Base-by-base conservation (phyloP, 2,329 filamentous ascomycete species). In the Cercospora beticola region DNA sequence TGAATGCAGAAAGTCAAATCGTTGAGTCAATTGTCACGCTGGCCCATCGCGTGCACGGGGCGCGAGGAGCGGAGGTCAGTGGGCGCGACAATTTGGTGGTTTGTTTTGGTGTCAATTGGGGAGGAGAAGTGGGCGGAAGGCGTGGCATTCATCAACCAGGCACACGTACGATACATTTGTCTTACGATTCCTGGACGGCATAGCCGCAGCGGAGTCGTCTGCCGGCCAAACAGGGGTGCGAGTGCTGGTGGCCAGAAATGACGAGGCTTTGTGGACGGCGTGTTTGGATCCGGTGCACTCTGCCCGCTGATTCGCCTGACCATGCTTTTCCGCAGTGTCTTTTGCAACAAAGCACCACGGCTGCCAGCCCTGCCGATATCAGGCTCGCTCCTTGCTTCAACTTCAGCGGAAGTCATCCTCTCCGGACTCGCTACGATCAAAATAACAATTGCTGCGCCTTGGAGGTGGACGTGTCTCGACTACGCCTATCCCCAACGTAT, bases 1-100 rank as follows among this genome's bases (percentile, higher is more conserved):
- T 68, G 66, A 65, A 68, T 59, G 62, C 62, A 59, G 57, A 64
- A 43, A 43, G 33, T 26, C 21, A 46, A 49, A 28, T 62, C 14
- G 18, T 26, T 8, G 30, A 26, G 21, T 52, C 60, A 62, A 30
- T 62, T 30, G 18, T 46, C 40, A 40, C 21, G 36, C 26, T 23
- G 18, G 16, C 16, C 60, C 60, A 49, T 62, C n/a, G 40, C 60
- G 33, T 28, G 43, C 14, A 43, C 33, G 23, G n/a, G 8, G 60
- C 12, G 40, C 21, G n/a, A 23, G 26, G 18, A 31, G 31, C 28
- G 28, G 18, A 23, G 9, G 28, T 59, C 30, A n/a, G 26, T 30
- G 56, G 56, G 26, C 30, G 56, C 54, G 54, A 57, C 23, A 28
- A 23, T 28, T 9, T 12, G 23, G 54, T 28, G 54, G 21, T 28